Percentiles rank a stretch among this genome's conserved stretches.
These are phyloP conservation scores for Microstroma glucosiphilum DNA, from an alignment of 1,284 basidiomycete genomes.

Conservation along the genomic window DNA sequence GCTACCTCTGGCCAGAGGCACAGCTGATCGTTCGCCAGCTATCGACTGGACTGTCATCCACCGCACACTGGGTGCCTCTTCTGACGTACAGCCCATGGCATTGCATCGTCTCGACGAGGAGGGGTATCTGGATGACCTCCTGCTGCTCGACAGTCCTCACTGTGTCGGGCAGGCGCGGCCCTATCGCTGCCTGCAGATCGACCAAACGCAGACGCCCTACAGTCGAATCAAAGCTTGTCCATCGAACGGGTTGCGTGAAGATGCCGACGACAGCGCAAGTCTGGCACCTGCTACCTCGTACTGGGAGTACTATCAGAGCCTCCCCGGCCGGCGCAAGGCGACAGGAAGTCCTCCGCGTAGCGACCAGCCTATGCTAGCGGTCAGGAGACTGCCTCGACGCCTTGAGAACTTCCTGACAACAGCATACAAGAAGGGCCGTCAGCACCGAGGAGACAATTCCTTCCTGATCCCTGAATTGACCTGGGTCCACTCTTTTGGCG, in stretches of 20 bases:
- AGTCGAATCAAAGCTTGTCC: neutral
- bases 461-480: constrained; percentile 1
- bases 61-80: neutral
- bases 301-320: neutral
- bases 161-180: neutral
- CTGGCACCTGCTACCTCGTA: neutral
- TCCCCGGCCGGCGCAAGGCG: neutral
- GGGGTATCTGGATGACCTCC: neutral
- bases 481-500: constrained; percentile 14
- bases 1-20: neutral
- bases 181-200: neutral
- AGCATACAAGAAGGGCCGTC: neutral
- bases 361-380: neutral
- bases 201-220: neutral
- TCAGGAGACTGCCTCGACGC: neutral
- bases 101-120: neutral
- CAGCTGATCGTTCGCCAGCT: neutral
- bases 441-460: neutral
- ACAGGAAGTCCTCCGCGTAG: neutral
- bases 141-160: neutral
- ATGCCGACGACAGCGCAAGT: neutral
- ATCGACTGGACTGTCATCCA: neutral
- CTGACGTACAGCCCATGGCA: neutral
- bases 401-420: neutral
- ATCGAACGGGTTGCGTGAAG: too few species aligned